phyloP scores from a whole-genome alignment of 176 grass and related monocot species.

The Echinochloa phyllopogon region DNA sequence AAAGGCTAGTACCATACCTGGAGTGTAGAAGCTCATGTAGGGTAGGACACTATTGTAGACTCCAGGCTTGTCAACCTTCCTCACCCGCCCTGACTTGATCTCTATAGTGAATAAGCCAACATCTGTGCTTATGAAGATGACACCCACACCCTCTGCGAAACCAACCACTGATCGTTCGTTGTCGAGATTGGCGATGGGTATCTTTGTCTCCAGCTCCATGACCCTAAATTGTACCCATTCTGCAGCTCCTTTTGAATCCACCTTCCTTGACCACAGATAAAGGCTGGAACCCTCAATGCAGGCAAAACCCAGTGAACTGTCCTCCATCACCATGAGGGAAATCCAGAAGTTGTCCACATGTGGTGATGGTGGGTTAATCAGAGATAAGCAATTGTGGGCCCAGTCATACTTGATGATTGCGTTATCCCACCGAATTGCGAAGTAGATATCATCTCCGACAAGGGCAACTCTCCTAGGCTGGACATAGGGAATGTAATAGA shows the following conservation, averaged over 20 bases:
- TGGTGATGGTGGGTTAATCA: neutral
- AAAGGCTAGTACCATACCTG: neutral
- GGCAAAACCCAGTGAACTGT: neutral
- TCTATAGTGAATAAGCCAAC: neutral
- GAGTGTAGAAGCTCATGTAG: conserved; percentile 2
- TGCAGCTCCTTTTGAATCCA: neutral
- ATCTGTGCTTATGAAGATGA: neutral
- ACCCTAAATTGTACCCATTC: neutral
- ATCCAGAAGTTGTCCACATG: neutral
- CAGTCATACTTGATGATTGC: neutral
- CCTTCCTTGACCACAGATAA: neutral
- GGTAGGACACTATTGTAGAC: neutral
- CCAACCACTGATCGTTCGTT: neutral
- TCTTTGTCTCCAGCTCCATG: neutral
- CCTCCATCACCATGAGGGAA: conserved; percentile 3
- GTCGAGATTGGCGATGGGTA: neutral
- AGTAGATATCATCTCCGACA: too few relatives aligned
- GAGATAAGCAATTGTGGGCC: neutral
- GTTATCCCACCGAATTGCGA: too few relatives aligned
- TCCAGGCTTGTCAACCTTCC: neutral
- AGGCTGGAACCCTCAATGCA: neutral
- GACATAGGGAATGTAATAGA: neutral
- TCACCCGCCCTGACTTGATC: neutral
- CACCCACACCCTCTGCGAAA: neutral
- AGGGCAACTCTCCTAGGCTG: too few relatives aligned